Conservation (phyloP, 2,329 filamentous ascomycete species). For the Penicillium sp. region DNA sequence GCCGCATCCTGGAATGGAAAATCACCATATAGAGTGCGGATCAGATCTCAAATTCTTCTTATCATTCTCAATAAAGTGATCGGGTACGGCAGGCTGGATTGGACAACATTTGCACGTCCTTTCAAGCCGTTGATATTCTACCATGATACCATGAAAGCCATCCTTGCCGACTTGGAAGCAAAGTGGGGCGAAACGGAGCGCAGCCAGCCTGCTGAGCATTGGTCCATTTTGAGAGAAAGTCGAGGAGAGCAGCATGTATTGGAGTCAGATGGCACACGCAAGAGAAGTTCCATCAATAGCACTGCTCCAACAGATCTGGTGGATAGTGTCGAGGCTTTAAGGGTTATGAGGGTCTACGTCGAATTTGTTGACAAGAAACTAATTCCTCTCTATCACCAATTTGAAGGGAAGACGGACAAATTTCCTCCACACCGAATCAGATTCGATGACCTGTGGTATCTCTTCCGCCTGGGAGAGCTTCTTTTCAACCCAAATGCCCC, state of each 20-base stretch:
- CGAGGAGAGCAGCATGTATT: background rate
- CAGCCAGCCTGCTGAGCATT: background rate
- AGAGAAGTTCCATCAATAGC: background rate
- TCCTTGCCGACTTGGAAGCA: background rate
- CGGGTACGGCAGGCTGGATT: background rate
- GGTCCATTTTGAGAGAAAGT: background rate
- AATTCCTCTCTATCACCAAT: conserved; percentile 12
- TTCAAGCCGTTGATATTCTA: conserved; percentile 2
- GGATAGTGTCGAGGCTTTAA: conserved; percentile 2
- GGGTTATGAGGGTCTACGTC: conserved; percentile 23
- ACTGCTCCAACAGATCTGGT: background rate
- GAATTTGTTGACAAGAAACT: conserved; percentile 23
- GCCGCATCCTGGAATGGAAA: too few relatives aligned
- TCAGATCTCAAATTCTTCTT: background rate
- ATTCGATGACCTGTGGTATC: conserved; percentile 24
- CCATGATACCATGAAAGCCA: background rate
- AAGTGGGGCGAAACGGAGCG: background rate
- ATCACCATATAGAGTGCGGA: conserved; percentile 2
- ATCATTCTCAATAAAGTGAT: conserved; percentile 2
- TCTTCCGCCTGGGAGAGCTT: conserved; percentile 17
- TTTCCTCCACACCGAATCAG: conserved; percentile 2
- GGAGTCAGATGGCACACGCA: background rate
- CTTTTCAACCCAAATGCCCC: conserved; percentile 6
- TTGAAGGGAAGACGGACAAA: background rate
- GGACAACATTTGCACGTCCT: conserved; percentile 2